phyloP scores from a whole-genome alignment of 192 early-diverging fungal species.

The Coemansia asiatica region DNA sequence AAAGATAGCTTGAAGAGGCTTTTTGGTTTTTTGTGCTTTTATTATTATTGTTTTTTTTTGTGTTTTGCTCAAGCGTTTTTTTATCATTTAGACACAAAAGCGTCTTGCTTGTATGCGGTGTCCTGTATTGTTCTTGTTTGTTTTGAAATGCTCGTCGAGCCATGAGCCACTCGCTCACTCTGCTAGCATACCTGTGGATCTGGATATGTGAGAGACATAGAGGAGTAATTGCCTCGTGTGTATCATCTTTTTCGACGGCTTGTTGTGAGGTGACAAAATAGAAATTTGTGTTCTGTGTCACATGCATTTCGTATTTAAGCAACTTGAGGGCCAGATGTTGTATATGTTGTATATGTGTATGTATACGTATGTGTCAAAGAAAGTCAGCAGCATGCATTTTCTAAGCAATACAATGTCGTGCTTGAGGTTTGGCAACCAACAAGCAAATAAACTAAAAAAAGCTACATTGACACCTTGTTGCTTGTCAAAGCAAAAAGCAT shows the following conservation, averaged over 20 bases:
- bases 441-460: no score
- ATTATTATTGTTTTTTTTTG: conserved; percentile 3
- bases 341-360: no score
- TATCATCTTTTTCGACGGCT: neutral
- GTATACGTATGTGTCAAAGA: no score
- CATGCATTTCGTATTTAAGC: neutral
- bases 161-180: neutral
- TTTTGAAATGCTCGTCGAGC: neutral
- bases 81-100: neutral
- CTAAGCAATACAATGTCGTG: no score
- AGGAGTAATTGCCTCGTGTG: neutral
- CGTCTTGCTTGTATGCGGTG: neutral
- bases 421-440: no score
- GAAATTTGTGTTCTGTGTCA: neutral
- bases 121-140: neutral
- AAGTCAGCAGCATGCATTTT: no score
- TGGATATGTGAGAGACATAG: no score
- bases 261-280: neutral
- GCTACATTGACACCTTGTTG: no score
- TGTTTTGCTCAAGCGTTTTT: neutral
- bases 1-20: neutral
- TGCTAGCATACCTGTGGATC: no score
- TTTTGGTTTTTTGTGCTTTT: conserved; percentile 2
- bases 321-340: neutral
- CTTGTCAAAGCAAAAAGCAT: neutral